These are phyloP conservation scores for Venturia pyrina DNA, from an alignment of 2,329 filamentous ascomycete species.

Conservation along the genomic window DNA sequence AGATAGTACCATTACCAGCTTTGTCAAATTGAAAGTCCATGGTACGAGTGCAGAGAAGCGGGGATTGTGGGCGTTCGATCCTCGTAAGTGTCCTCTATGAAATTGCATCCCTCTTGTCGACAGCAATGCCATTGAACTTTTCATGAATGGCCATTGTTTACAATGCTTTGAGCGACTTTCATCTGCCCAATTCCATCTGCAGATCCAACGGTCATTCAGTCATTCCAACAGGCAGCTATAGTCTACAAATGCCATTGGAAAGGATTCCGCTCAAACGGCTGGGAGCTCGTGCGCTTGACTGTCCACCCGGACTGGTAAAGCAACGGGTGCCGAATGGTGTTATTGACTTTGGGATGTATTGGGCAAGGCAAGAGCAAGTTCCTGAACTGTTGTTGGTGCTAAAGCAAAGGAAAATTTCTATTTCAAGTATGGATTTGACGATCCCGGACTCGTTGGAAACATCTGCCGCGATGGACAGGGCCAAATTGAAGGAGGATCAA, in stretches of 20 bases:
- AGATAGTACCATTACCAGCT: conserved; percentile 11
- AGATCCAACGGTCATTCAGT: conserved; percentile 16
- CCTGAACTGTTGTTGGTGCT: conserved; percentile 30
- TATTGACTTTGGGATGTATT: conserved; percentile 33
- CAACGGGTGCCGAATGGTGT: conserved; percentile 24
- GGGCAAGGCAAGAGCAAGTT: conserved; percentile 27
- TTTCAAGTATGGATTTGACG: conserved; percentile 25
- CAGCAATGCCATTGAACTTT: neutral
- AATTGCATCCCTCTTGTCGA: too few species aligned
- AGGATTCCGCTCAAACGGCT: conserved; percentile 23
- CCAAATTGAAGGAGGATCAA: conserved; percentile 22
- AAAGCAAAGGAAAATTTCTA: conserved; percentile 33
- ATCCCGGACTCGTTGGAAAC: conserved; percentile 19
- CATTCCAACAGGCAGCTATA: conserved; percentile 14
- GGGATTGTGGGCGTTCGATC: neutral
- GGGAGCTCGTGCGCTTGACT: conserved; percentile 29
- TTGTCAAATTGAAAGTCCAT: conserved; percentile 15
- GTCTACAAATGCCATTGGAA: conserved; percentile 19
- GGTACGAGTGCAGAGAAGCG: neutral
- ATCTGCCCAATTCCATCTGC: conserved; percentile 1
- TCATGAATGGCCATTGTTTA: neutral
- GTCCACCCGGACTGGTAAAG: conserved; percentile 31
- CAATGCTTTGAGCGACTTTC: neutral
- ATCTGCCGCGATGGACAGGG: conserved; percentile 22
- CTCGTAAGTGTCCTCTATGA: neutral